These are phyloP conservation scores for Cyberlindnera subsufficiens DNA, from an alignment of 805 yeast genomes.

Conservation along the genomic window DNA sequence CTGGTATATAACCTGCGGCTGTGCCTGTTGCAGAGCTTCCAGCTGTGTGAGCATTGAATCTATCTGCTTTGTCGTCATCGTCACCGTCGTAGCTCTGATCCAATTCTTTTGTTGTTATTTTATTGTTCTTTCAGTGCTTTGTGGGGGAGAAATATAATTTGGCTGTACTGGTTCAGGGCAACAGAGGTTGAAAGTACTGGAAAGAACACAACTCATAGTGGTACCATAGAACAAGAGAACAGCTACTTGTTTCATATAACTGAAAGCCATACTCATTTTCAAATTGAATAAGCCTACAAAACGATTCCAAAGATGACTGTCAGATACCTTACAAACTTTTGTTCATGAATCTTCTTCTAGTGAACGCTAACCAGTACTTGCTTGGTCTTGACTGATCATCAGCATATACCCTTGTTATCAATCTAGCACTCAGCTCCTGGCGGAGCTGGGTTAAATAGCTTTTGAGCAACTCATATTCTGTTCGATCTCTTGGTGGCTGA, in stretches of 20 bases:
- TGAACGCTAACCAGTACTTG: slow-evolving; percentile 93
- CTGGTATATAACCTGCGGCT: background rate
- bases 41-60: slow-evolving; percentile 2
- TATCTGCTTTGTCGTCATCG: slow-evolving; percentile 1
- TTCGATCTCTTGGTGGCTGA: slow-evolving; percentile 69
- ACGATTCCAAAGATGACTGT: background rate
- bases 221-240: no score
- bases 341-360: slow-evolving; percentile 94
- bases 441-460: slow-evolving; percentile 86
- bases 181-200: slow-evolving; percentile 6
- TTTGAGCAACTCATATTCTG: slow-evolving; percentile 74
- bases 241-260: no score
- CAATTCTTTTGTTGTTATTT: slow-evolving; percentile 7
- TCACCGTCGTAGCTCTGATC: background rate
- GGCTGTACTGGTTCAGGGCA: no score
- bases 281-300: no score
- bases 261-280: no score
- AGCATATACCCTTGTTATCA: slow-evolving; percentile 66
- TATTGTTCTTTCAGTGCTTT: no score
- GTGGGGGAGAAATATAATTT: no score
- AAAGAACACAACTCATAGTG: background rate
- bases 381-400: slow-evolving; percentile 62
- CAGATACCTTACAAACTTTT: slow-evolving; percentile 44
- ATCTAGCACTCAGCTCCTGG: slow-evolving; percentile 83
- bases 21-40: background rate